Evolutionary conservation across 2,329 filamentous ascomycete genomes (phyloP).

Genomic region (Sarocladiaceae sp.): DNA sequence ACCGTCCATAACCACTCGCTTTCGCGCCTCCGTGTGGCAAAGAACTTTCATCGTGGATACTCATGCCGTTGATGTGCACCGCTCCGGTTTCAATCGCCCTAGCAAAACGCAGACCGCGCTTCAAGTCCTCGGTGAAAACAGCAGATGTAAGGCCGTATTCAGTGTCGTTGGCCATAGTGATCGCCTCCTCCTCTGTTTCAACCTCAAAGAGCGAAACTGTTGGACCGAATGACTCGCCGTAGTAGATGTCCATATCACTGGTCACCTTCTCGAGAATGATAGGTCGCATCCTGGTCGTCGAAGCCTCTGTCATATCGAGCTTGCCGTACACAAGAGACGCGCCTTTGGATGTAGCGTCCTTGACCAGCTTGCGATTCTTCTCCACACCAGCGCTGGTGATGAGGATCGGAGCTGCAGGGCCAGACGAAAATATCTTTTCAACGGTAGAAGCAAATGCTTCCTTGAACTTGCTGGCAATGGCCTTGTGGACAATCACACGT

Average conservation of each 20-base stretch:
- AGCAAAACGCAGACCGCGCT: constrained; percentile 52
- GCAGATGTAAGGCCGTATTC: constrained; percentile 69
- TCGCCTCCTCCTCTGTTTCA: constrained; percentile 63
- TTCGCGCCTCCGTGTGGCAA: constrained; percentile 63
- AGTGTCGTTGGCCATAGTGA: constrained; percentile 71
- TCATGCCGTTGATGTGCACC: constrained; percentile 62
- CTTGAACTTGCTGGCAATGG: constrained; percentile 40
- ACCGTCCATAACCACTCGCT: constrained; percentile 57
- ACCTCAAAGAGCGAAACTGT: constrained; percentile 62
- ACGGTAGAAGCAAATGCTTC: constrained; percentile 33
- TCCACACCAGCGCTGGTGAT: constrained; percentile 60
- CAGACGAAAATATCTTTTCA: constrained; percentile 40
- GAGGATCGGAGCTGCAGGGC: constrained; percentile 60
- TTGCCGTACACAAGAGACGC: constrained; percentile 43
- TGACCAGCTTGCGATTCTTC: constrained; percentile 61
- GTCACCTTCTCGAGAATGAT: constrained; percentile 60
- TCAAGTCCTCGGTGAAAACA: constrained; percentile 66
- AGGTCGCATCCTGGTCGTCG: constrained; percentile 47
- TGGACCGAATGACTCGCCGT: constrained; percentile 72
- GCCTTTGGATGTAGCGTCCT: constrained; percentile 63
- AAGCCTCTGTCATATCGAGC: constrained; percentile 23
- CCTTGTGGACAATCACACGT: constrained; percentile 55
- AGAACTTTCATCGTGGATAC: constrained; percentile 56
- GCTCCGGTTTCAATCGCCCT: constrained; percentile 59
- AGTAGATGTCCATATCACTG: constrained; percentile 64